Evolutionary conservation across 2,329 filamentous ascomycete species (phyloP).

Genomic region (Trichothecium sympodiale): DNA sequence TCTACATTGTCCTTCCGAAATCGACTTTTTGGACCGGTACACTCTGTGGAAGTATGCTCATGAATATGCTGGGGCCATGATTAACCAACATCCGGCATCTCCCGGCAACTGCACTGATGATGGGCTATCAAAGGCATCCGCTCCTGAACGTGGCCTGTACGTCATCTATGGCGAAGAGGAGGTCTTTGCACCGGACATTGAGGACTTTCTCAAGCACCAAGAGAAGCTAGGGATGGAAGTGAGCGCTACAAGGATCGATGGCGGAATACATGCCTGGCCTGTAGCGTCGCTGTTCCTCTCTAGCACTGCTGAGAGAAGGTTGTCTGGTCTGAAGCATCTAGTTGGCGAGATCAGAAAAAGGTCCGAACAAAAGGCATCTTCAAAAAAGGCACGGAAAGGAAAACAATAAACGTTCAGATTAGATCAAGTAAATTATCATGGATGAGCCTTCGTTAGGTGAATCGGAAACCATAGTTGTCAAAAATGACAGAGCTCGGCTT

Average conservation of each 20-base stretch:
- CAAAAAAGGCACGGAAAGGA: constrained; percentile 7
- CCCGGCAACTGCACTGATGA: constrained; percentile 59
- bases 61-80: constrained; percentile 45
- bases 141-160: constrained; percentile 55
- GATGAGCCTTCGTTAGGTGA: background rate
- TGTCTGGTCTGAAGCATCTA: constrained; percentile 37
- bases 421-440: constrained; percentile 18
- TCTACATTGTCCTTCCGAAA: constrained; percentile 55
- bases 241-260: constrained; percentile 47
- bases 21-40: constrained; percentile 62
- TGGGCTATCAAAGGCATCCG: constrained; percentile 54
- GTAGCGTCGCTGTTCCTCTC: constrained; percentile 54
- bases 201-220: constrained; percentile 45
- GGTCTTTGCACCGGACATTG: constrained; percentile 62
- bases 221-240: constrained; percentile 41
- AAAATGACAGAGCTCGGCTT: constrained; percentile 5
- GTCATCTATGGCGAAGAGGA: constrained; percentile 68
- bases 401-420: constrained; percentile 7
- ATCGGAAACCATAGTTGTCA: background rate
- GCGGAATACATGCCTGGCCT: constrained; percentile 73
- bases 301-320: constrained; percentile 33
- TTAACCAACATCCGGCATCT: constrained; percentile 34
- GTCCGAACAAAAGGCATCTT: constrained; percentile 5
- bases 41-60: constrained; percentile 59
- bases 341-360: constrained; percentile 25